Base-by-base conservation (phyloP, 331 rosid genomes). In the Erythrophleum ivorense region DNA sequence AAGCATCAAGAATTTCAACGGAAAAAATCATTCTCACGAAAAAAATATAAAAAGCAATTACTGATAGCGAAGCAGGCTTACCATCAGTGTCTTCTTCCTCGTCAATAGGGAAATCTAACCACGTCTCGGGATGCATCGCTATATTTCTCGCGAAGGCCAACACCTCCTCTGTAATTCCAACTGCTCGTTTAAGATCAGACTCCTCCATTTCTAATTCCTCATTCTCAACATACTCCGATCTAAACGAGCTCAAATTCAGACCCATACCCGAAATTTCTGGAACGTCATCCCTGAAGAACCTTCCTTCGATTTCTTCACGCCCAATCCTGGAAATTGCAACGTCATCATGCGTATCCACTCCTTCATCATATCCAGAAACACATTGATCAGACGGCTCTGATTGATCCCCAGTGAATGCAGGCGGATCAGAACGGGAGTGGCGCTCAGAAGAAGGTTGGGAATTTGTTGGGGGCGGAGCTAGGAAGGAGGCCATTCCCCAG, bases 121-220 rank as follows among this genome's bases (percentile, higher is more conserved):
- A 95, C 49, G 97, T 95, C 85, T 95, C 98, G 9, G 98, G 98
- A 87, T 95, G 97, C 98, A 92, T 95, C 16, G 95, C 94, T 69
- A 95, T 95, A 86, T 88, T 86, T 75, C 70, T 76, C 2, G 89
- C 89, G 36, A 86, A 86, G 5, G 78, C 19, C 40, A 86, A 52
- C 0, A 86, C 89, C 76, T 86, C 89, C 12, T 86, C 89, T 5
- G 89, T 86, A 40, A 86, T 80, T 71, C 97, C 97, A 55, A 91
- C 87, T 4, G 85, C 91, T 24, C 36, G 53, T 41, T 41, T 86
- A 31, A 81, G 24, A 59, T 70, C 76, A 15, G 45, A 76, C 57
- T 78, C 94, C 75, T 85, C 88, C 57, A 33, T 18, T 36, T 64
- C 75, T 36, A 18, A 55, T 33, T 79, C 89, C 11, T 33, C 83